Evolutionary conservation across 305 asterid species (phyloP).

Genomic region (Plantago lanceolata): DNA sequence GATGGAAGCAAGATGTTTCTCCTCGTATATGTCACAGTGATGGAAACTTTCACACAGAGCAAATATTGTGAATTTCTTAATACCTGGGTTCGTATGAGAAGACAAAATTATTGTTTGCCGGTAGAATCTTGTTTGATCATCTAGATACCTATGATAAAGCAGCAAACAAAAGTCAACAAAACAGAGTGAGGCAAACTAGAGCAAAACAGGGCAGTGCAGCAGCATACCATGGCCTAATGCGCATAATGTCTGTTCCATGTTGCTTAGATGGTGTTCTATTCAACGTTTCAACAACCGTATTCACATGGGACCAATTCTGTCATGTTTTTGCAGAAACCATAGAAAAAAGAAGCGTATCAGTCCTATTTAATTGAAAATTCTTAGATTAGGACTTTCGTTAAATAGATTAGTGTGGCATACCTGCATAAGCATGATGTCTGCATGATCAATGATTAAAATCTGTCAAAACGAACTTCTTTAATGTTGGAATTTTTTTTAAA

Average conservation of each 20-base stretch:
- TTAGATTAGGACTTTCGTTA: conserved; percentile 13
- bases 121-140: conserved; percentile 78
- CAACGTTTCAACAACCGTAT: conserved; percentile 60
- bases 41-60: neutral
- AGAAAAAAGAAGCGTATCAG: conserved; percentile 20
- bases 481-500: conserved; percentile 12
- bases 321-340: conserved; percentile 20
- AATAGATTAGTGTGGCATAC: conserved; percentile 30
- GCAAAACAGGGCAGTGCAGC: conserved; percentile 14
- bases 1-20: no score
- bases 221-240: conserved; percentile 82
- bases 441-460: conserved; percentile 86
- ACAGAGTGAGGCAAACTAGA: conserved; percentile 12
- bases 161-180: conserved; percentile 15
- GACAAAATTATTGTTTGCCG: conserved; percentile 79
- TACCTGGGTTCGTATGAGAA: conserved; percentile 89
- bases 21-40: no score
- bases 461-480: conserved; percentile 31
- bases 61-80: conserved; percentile 13
- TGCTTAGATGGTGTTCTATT: conserved; percentile 73
- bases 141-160: conserved; percentile 59
- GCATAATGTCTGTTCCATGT: conserved; percentile 90
- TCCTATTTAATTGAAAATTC: conserved; percentile 17
- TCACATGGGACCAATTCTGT: conserved; percentile 95
- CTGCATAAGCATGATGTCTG: conserved; percentile 93